Base-by-base conservation (phyloP, 2,329 filamentous ascomycete species). In the Fusarium caatingaense region DNA sequence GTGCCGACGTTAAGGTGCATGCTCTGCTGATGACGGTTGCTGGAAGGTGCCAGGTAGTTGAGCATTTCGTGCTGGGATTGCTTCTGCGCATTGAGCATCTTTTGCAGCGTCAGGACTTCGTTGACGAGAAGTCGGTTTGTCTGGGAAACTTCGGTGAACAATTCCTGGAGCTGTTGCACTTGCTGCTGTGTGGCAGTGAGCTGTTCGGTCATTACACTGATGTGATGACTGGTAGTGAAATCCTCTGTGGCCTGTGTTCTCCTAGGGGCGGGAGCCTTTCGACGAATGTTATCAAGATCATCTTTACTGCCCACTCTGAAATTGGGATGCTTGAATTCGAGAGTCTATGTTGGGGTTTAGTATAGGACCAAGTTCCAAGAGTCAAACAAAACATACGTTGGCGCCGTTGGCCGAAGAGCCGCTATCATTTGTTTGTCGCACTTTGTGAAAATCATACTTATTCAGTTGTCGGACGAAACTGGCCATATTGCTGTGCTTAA, bases 381-480 rank as follows among this genome's bases (percentile, higher is more conserved):
- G 28, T 34, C 11, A 28, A 25, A 34, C 20, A 34, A 34, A 28
- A 72, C 78, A 70, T 74, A 81, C 80, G 61, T 82, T 82, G 56
- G 74, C 74, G n/a, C 80, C 80, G 37, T 76, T 79, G 12, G 80
- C 75, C 16, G 75, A 72, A 7, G 77, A 76, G 15, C 80, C 78
- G 61, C 75, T 75, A 47, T 83, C 81, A 53, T 78, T 79, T 5
- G 80, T 80, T 18, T 81, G 80, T 68, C 96, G 89, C 69, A 98
- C 94, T 85, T 99, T 99, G 85, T 99, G 96, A 75, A 99, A 99
- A 78, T 97, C 94, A 80, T 97, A 98, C 79, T 98, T 98, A 84
- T 98, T 98, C 62, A 98, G 84, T 79, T 98, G 94, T 50, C 94
- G 92, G 62, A 98, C 94, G 78, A 98, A 98, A 81, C 94, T 97